Percentiles rank a stretch among this genome's conserved stretches.
phyloP scores from a whole-genome alignment of 768 basidiomycete species.

The Mycena galopus region DNA sequence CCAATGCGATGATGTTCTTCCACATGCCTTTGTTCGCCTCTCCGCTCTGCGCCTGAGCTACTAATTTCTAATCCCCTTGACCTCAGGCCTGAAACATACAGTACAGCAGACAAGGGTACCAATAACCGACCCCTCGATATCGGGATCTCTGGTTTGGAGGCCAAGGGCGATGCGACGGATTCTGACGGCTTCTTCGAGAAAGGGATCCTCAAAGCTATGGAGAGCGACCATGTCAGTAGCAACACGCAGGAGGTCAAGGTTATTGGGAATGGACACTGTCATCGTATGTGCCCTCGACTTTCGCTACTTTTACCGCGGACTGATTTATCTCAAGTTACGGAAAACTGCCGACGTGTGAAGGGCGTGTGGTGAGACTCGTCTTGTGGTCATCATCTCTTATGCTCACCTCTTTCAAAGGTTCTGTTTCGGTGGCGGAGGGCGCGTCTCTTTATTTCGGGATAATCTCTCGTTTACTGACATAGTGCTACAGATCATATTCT shows the following conservation, averaged over 20 bases:
- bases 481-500: constrained; percentile 74
- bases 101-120: constrained; percentile 73
- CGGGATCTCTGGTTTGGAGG: constrained; percentile 74
- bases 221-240: constrained; percentile 72
- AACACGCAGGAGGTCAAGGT: constrained; percentile 84
- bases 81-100: constrained; percentile 80
- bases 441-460: background rate
- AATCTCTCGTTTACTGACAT: background rate
- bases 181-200: constrained; percentile 90
- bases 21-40: constrained; percentile 89
- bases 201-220: constrained; percentile 77
- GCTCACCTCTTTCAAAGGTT: constrained; percentile 1
- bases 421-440: constrained; percentile 31
- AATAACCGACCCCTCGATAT: constrained; percentile 77
- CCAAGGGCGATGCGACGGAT: constrained; percentile 70
- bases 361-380: constrained; percentile 70
- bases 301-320: constrained; percentile 4
- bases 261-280: constrained; percentile 91
- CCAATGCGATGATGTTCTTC: constrained; percentile 98
- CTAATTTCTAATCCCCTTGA: background rate
- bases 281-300: constrained; percentile 62
- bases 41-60: background rate
- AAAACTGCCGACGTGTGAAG: constrained; percentile 87
- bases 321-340: constrained; percentile 70
- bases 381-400: background rate